Percentiles rank a stretch among this genome's conserved stretches.
Evolutionary conservation across 2,329 filamentous ascomycete genomes (phyloP).

Genomic region (Pseudodiploospora longispora): DNA sequence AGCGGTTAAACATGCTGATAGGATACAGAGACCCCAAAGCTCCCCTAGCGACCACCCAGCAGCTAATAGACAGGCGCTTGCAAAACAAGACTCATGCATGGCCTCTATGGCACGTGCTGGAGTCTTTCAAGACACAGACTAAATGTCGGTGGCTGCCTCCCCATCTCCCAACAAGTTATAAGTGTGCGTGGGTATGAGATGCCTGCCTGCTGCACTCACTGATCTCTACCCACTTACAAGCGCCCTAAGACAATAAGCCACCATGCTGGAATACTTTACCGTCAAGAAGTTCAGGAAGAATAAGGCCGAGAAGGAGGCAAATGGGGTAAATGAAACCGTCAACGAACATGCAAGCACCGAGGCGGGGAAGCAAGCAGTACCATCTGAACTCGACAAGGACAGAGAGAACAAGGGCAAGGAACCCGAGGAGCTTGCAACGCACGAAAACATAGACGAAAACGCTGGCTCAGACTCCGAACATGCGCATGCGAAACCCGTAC

Average conservation of each 20-base stretch:
- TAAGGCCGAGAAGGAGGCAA: slow-evolving; percentile 39
- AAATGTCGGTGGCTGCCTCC: neutral
- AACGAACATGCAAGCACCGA: neutral
- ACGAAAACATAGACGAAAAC: slow-evolving; percentile 10
- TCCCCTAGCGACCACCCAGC: too few species aligned
- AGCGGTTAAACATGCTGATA: too few species aligned
- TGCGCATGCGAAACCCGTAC: slow-evolving; percentile 32
- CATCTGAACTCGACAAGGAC: neutral
- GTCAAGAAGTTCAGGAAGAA: slow-evolving; percentile 57
- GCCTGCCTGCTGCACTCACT: too few species aligned
- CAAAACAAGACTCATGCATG: too few species aligned
- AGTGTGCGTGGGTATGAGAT: too few species aligned
- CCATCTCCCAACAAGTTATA: neutral
- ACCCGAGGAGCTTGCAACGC: slow-evolving; percentile 2
- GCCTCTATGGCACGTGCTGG: too few species aligned
- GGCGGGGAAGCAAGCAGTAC: neutral
- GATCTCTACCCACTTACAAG: neutral
- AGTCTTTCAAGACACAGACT: too few species aligned
- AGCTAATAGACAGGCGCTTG: too few species aligned
- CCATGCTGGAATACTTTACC: slow-evolving; percentile 56
- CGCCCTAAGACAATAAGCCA: slow-evolving; percentile 9
- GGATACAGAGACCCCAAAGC: too few species aligned
- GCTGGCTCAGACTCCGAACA: slow-evolving; percentile 19
- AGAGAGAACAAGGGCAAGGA: slow-evolving; percentile 3
- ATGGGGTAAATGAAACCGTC: slow-evolving; percentile 15